Conservation (phyloP, 768 basidiomycete species). For the Tulasnella sp. region DNA sequence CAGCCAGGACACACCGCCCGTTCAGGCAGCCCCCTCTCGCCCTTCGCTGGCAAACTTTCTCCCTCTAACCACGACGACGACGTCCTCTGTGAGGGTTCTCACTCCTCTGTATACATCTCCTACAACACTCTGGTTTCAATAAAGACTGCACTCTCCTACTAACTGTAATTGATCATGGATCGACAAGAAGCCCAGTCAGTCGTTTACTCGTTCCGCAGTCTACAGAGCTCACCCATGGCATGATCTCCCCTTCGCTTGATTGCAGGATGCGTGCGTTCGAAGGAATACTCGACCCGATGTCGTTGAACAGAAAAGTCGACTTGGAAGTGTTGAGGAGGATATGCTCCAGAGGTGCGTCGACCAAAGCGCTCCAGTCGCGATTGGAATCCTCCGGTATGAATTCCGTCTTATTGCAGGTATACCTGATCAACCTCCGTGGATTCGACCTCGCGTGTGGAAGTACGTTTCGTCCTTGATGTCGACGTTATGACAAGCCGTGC, state of each 20-base stretch:
- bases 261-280: constrained; percentile 8
- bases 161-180: background rate
- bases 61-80: background rate
- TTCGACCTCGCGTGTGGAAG: constrained; percentile 14
- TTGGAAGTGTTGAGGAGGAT: constrained; percentile 2
- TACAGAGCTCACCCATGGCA: background rate
- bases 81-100: background rate
- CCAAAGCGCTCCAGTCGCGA: background rate
- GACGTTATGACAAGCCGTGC: background rate
- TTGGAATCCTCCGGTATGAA: background rate
- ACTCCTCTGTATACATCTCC: background rate
- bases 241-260: background rate
- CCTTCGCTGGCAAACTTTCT: background rate
- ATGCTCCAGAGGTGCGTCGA: constrained; percentile 7
- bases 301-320: background rate
- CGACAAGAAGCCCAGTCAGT: background rate
- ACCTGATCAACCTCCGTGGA: constrained; percentile 10
- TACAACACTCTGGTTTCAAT: background rate
- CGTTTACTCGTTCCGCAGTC: background rate
- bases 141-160: background rate
- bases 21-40: background rate
- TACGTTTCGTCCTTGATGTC: background rate
- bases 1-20: background rate
- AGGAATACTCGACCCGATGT: constrained; percentile 3
- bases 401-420: background rate